Base-by-base conservation (phyloP, 2,329 filamentous ascomycete genomes). In the Podosphaera xanthii region DNA sequence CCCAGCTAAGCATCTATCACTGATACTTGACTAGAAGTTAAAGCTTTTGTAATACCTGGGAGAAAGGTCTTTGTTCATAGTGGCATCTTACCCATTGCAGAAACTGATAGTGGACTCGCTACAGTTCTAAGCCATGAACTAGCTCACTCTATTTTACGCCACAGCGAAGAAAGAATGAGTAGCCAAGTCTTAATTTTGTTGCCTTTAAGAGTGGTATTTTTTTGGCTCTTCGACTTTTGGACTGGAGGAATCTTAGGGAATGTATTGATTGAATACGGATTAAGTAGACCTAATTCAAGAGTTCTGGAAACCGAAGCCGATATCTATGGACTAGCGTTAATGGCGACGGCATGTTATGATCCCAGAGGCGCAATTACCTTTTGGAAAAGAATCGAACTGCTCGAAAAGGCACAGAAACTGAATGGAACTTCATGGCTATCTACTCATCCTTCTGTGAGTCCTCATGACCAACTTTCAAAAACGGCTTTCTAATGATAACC, bases 21-120 rank as follows among this genome's bases (percentile, higher is more conserved):
- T 22, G 22, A 22, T 22, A 22, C 22, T 22, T 22, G 50, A 12
- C 59, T 54, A 68, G 66, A 67, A 61, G 75, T 76, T 63, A 91
- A 91, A 65, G 86, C 86, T 0, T 88, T 90, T 66, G 85, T 91
- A 0, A 76, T 88, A 4, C 86, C 86, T 0, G 85, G 81, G 3
- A 85, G 86, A 33, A 88, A 89, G 65, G 85, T 91, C 0, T 90
- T 90, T 67, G 85, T 91, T 1, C 84, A 81, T 67, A 83, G 80
- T 62, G 86, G 86, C 44, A 81, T 91, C 38, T 70, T 90, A 59
- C 75, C 77, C n/a, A 72, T 87, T 31, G 84, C 83, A 61, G 68
- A 75, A 58, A 81, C 74, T 65, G 84, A 88, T 60, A 78, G 84
- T 67, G 82, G 81, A 2, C 73, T 91, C 34, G 86, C 86, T 3